Conservation (phyloP, 805 yeast species). For the Candida pini region DNA sequence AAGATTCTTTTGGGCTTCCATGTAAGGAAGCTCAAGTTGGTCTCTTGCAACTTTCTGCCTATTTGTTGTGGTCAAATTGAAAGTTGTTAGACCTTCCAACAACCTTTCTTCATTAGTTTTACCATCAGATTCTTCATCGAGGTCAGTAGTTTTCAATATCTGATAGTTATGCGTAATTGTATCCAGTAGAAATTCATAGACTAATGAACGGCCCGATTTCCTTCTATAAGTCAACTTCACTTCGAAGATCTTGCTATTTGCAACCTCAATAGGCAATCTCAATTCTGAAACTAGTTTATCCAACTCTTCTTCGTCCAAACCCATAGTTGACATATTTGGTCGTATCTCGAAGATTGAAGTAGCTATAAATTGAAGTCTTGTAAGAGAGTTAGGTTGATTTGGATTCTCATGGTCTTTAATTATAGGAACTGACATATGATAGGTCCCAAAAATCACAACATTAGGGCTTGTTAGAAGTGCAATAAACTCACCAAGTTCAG, state of each 20-base stretch:
- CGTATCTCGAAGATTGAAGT: conserved; percentile 61
- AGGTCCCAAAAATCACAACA: conserved; percentile 40
- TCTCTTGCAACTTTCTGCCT: conserved; percentile 76
- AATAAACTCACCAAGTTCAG: conserved; percentile 36
- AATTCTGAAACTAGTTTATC: conserved; percentile 35
- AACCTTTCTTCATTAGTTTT: conserved; percentile 43
- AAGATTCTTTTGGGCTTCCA: conserved; percentile 72
- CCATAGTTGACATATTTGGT: conserved; percentile 31
- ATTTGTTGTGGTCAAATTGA: conserved; percentile 70
- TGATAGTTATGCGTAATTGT: conserved; percentile 35
- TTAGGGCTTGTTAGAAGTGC: conserved; percentile 33
- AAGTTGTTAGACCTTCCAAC: conserved; percentile 76
- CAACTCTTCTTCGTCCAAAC: conserved; percentile 43
- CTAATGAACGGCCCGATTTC: conserved; percentile 75
- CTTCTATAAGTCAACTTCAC: conserved; percentile 62
- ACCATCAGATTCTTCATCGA: conserved; percentile 19
- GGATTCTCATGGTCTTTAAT: conserved; percentile 2
- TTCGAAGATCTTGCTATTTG: conserved; percentile 41
- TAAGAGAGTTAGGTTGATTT: conserved; percentile 17
- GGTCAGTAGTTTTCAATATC: conserved; percentile 22
- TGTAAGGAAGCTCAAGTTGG: conserved; percentile 83
- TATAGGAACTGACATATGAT: conserved; percentile 37
- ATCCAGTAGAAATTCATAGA: conserved; percentile 51
- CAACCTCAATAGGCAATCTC: conserved; percentile 43
- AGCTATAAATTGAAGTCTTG: conserved; percentile 58